phyloP scores from a whole-genome alignment of 2,329 filamentous ascomycete genomes.

The Aspergillus felis region DNA sequence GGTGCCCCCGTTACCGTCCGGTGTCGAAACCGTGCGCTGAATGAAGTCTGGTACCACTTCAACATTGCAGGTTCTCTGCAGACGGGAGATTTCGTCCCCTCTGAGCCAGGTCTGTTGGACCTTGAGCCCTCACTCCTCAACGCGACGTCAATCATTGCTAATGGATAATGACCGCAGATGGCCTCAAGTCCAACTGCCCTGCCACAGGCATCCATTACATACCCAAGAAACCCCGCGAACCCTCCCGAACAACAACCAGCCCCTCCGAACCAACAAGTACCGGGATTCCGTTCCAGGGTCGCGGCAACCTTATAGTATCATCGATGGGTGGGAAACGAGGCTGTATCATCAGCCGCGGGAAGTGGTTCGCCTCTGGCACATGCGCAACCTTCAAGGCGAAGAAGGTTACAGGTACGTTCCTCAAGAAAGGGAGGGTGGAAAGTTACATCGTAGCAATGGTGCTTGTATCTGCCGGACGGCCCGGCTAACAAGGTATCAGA shows the following conservation, averaged over 20 bases:
- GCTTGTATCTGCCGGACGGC: background rate
- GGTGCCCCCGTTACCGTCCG: conserved; percentile 57
- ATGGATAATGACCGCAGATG: conserved; percentile 36
- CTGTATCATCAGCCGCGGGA: conserved; percentile 64
- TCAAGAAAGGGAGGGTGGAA: no score
- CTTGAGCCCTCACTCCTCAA: background rate
- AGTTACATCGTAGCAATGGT: background rate
- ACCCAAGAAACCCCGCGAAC: conserved; percentile 50
- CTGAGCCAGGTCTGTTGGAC: conserved; percentile 30
- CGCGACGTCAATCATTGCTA: background rate
- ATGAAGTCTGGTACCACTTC: conserved; percentile 62
- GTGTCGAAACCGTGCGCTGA: conserved; percentile 48
- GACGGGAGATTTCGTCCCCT: conserved; percentile 31
- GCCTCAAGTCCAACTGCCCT: conserved; percentile 61
- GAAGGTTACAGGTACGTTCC: conserved; percentile 26
- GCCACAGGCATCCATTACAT: conserved; percentile 59
- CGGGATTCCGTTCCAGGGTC: conserved; percentile 50
- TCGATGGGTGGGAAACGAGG: conserved; percentile 41
- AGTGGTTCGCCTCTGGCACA: conserved; percentile 64
- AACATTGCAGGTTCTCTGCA: conserved; percentile 50
- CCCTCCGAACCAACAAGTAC: conserved; percentile 28
- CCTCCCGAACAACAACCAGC: conserved; percentile 35
- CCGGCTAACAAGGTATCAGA: conserved; percentile 12
- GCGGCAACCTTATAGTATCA: conserved; percentile 57
- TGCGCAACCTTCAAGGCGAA: conserved; percentile 55